Evolutionary conservation across 2,329 filamentous ascomycete genomes (phyloP), one percentile per base, ranked within the genome.

Genomic region (Alternaria conjuncta): DNA sequence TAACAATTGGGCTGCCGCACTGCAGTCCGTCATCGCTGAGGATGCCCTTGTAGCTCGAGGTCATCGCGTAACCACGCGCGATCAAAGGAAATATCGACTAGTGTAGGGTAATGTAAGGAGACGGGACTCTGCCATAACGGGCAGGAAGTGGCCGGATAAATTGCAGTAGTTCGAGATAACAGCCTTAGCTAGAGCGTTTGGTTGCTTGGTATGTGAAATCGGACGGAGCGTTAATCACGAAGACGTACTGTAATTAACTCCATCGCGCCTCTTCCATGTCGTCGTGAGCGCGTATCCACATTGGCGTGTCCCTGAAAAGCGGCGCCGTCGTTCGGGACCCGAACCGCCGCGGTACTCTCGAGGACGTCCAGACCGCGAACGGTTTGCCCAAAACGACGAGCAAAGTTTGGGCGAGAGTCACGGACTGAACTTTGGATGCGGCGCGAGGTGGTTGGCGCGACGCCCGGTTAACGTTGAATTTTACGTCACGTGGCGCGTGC

Each of bases 111-210:
- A 63, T 63, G 60, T 59, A 68, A 64, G 50, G 65, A 62, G 57
- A 56, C 55, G 63, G 60, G 36, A 59, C 44, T 11, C 49, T 51
- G 26, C 67, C 63, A 41, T 46, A 55, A 64, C 18, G 55, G 65
- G 67, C 58, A 67, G 65, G 61, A 64, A 61, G 56, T 26, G 60
- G 49, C 62, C 63, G 65, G 67, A 45, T 68, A 68, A 70, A 68
- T 41, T 70, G 65, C 67, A 67, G 32, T 61, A 70, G 65, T 57
- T 36, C 43, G 25, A 45, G 61, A 65, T 51, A 64, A 64, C 58
- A 53, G 57, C 53, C 60, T 32, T 55, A 55, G 56, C 60, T 58
- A 57, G 28, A 36, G 53, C 54, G 28, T 18, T 56, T 18, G 49
- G 20, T 50, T 58, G 60, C 60, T 57, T 60, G 53, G 30, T 60